These are phyloP conservation scores for Pholiota adiposa DNA, from an alignment of 1,284 basidiomycete genomes.

Conservation along the genomic window DNA sequence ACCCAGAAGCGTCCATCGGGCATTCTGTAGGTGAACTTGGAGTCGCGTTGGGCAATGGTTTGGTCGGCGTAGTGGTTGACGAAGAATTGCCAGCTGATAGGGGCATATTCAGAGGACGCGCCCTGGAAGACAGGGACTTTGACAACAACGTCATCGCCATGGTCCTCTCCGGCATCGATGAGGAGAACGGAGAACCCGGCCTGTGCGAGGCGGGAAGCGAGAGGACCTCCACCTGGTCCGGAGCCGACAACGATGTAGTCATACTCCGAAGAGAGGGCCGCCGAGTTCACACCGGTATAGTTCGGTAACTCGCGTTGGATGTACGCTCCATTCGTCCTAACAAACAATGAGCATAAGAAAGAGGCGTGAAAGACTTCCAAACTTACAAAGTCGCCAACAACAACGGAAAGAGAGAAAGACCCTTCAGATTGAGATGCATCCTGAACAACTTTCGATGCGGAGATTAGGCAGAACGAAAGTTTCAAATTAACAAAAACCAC, in stretches of 20 bases:
- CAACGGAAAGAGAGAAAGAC: not conserved
- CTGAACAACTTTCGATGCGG: not conserved
- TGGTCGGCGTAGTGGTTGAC: slow-evolving; percentile 13
- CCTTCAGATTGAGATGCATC: not conserved
- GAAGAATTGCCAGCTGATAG: slow-evolving; percentile 17
- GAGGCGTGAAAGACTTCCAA: not conserved
- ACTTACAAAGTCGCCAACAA: not conserved
- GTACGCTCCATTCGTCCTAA: not conserved
- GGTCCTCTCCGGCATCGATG: slow-evolving; percentile 15
- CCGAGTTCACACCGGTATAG: not conserved
- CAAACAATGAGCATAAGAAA: not conserved
- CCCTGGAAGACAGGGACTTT: slow-evolving; percentile 12
- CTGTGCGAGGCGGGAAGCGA: slow-evolving; percentile 15
- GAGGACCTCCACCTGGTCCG: slow-evolving; percentile 15
- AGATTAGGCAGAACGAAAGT: not conserved
- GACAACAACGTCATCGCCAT: slow-evolving; percentile 9
- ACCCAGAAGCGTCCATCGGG: slow-evolving; percentile 13
- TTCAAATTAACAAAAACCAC: too few species aligned
- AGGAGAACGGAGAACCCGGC: slow-evolving; percentile 13
- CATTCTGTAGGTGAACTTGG: slow-evolving; percentile 12
- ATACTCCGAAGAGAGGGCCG: not conserved
- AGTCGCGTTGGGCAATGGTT: slow-evolving; percentile 5
- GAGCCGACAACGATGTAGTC: slow-evolving; percentile 17
- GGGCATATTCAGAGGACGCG: slow-evolving; percentile 12
- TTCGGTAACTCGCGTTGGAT: not conserved